Evolutionary conservation across 1,284 basidiomycete genomes (phyloP), one percentile per base, ranked within the genome.

Genomic region (Cryptococcus amylolentus): DNA sequence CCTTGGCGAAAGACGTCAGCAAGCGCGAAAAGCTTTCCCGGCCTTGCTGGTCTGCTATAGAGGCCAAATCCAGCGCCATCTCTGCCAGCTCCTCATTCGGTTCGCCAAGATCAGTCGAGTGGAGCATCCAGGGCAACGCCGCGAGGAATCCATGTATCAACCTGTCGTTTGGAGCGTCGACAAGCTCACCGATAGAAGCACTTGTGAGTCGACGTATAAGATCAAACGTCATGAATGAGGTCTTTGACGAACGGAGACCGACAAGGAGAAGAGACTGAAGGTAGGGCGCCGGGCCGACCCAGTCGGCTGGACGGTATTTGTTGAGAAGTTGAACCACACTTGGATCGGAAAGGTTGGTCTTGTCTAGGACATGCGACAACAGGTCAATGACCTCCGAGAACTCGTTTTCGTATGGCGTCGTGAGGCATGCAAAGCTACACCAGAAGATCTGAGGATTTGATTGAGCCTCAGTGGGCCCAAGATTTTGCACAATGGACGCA

Each of bases 41-140:
- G 42, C 85, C 86, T 64, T 91, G 86, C 42, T 80, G 75, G 39
- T 85, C 84, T 1, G 93, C 91, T 26, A 94, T 81, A 8, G 72
- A 75, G 37, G 86, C 85, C 39, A 96, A 84, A 67, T 88, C 84
- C 50, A 84, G 81, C 2, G 91, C 89, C 72, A 94, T 88, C 31
- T 81, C 82, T 51, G 85, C 82, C 18, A 93, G 77, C 46, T 77
- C 71, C 49, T 83, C 81, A 66, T 88, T 86, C 53, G 82, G 80
- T 58, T 81, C 80, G 50, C 88, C 86, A 14, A 81, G 77, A 44
- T 84, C 79, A 83, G 91, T 91, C 4, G 86, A 86, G 58, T 88
- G 85, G 35, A 96, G 77, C 77, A 90, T 94, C 87, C 89, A 92
- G 0, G 94, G 93, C n/a, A 97, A 78, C 1, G 85, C 84, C 5